Evolutionary conservation across 768 basidiomycete species (phyloP).

Genomic region (Leccinum longicurvipes): DNA sequence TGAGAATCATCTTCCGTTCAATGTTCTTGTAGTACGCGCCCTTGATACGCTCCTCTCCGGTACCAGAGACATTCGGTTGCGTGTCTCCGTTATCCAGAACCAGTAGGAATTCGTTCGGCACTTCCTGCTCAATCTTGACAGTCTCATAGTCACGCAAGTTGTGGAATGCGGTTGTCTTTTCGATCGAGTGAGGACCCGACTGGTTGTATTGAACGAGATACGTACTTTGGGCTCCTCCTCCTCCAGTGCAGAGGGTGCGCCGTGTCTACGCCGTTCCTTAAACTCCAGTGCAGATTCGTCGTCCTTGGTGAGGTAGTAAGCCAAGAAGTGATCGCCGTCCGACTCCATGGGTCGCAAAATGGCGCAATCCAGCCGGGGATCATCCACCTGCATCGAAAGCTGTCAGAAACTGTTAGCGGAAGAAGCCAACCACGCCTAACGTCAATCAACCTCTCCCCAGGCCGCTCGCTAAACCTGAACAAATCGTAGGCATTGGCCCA

Average conservation of each 20-base stretch:
- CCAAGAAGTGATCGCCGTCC: slow-evolving; percentile 83
- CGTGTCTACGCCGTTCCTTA: slow-evolving; percentile 51
- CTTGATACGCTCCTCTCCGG: slow-evolving; percentile 42
- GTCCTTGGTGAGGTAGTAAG: slow-evolving; percentile 77
- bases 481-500: slow-evolving; percentile 91
- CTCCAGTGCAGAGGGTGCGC: slow-evolving; percentile 44
- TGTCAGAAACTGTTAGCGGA: background rate
- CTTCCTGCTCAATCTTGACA: slow-evolving; percentile 82
- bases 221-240: slow-evolving; percentile 57
- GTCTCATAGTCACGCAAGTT: slow-evolving; percentile 85
- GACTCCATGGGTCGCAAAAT: slow-evolving; percentile 85
- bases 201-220: background rate
- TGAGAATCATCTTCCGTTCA: slow-evolving; percentile 82
- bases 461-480: slow-evolving; percentile 81
- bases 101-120: slow-evolving; percentile 79
- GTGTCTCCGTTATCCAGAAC: slow-evolving; percentile 63
- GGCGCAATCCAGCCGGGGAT: slow-evolving; percentile 81
- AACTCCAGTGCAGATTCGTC: slow-evolving; percentile 67
- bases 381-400: slow-evolving; percentile 49
- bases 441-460: slow-evolving; percentile 72
- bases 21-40: slow-evolving; percentile 91
- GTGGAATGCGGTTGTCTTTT: slow-evolving; percentile 66
- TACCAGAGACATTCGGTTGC: slow-evolving; percentile 33
- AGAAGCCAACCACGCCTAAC: slow-evolving; percentile 37
- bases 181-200: background rate